phyloP scores from a whole-genome alignment of 2,329 filamentous ascomycete genomes.

The Aspergillus flavus region DNA sequence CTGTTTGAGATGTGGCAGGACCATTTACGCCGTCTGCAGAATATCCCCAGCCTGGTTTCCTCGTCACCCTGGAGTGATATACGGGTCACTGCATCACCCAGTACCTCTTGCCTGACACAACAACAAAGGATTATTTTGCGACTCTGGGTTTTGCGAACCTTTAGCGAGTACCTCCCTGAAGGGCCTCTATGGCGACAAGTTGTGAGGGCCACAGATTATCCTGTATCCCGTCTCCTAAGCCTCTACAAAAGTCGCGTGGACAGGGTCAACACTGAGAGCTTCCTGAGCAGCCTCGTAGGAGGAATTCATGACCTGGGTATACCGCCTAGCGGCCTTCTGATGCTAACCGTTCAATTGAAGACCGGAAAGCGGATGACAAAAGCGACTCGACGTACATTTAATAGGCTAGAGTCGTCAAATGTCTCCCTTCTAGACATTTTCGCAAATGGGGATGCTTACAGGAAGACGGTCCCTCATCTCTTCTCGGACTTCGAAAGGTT shows the following conservation, averaged over 20 bases:
- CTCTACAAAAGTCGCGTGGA: constrained; percentile 29
- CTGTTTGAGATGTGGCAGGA: constrained; percentile 36
- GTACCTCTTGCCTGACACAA: constrained; percentile 11
- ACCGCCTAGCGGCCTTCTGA: constrained; percentile 33
- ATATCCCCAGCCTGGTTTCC: constrained; percentile 24
- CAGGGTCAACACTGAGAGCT: constrained; percentile 18
- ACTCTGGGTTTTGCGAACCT: constrained; percentile 34
- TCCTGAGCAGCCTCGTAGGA: constrained; percentile 31
- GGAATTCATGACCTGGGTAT: constrained; percentile 33
- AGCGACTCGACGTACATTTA: constrained; percentile 26
- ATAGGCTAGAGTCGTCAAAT: constrained; percentile 30
- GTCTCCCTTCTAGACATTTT: constrained; percentile 33
- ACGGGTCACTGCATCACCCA: not conserved
- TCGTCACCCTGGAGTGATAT: constrained; percentile 32
- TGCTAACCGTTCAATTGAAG: constrained; percentile 31
- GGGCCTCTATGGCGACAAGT: constrained; percentile 23
- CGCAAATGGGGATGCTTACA: constrained; percentile 28
- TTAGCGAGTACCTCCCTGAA: constrained; percentile 26
- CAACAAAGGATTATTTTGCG: constrained; percentile 36
- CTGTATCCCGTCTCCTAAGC: constrained; percentile 28
- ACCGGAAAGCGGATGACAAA: constrained; percentile 26
- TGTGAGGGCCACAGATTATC: constrained; percentile 23
- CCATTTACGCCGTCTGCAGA: constrained; percentile 26
- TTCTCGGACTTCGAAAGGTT: constrained; percentile 33
- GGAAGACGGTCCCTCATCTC: constrained; percentile 29